These are phyloP conservation scores for Leptographium procerum DNA, from an alignment of 2,329 filamentous ascomycete species.

Conservation along the genomic window DNA sequence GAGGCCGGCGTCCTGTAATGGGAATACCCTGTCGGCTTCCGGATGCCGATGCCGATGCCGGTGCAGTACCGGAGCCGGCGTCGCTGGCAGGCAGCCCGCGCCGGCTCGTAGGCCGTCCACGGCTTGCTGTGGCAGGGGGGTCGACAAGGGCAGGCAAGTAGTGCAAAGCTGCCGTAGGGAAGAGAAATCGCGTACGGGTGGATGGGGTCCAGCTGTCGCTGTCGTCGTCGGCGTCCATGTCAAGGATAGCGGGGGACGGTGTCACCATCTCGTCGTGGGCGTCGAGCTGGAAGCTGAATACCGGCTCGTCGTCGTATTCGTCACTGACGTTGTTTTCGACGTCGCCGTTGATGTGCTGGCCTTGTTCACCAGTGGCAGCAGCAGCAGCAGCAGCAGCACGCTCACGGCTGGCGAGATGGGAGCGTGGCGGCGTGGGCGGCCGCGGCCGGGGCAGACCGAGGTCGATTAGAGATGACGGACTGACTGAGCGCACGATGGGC, in stretches of 20 bases:
- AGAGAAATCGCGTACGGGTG: not conserved
- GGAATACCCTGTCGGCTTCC: constrained; percentile 15
- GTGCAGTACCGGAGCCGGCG: constrained; percentile 12
- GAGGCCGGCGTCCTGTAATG: constrained; percentile 23
- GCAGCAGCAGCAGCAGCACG: not conserved
- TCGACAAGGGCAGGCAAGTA: not conserved
- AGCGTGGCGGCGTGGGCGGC: constrained; percentile 28
- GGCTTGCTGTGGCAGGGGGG: not conserved
- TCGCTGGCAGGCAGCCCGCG: constrained; percentile 11
- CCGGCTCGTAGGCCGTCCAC: not conserved
- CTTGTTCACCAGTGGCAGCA: constrained; percentile 18
- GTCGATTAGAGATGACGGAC: constrained; percentile 42
- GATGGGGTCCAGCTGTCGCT: not conserved
- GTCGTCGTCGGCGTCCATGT: constrained; percentile 18
- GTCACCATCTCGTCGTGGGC: not conserved
- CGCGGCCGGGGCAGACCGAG: constrained; percentile 27
- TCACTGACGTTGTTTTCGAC: too few species aligned
- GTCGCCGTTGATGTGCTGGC: constrained; percentile 29
- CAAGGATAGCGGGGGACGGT: not conserved
- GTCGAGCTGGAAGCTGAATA: not conserved
- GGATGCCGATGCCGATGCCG: too few species aligned
- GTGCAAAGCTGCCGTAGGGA: not conserved
- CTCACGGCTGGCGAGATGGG: not conserved
- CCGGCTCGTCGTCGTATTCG: constrained; percentile 21
- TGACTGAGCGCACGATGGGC: constrained; percentile 41